Base-by-base conservation (phyloP, 1,284 basidiomycete species). In the Cryptococcus amylolentus region DNA sequence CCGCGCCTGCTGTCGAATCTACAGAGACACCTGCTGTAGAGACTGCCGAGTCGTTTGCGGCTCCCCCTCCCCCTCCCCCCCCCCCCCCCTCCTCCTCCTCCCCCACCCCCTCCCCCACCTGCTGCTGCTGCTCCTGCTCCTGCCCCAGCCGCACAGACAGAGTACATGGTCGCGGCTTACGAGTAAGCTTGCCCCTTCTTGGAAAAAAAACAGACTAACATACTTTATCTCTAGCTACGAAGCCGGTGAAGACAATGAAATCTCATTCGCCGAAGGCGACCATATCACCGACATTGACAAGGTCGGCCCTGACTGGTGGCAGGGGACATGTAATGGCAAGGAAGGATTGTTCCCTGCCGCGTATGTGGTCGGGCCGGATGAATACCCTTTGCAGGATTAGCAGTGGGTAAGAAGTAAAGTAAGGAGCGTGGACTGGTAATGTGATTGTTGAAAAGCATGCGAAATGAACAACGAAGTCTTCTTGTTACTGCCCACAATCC, bases 191-290 rank as follows among this genome's bases (percentile, higher is more conserved):
- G 41, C 12, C 14, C 46, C 26, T 35, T 13, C 28, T 18, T 10
- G 20, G 5, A 16, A 37, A 37, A 23, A 48, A 14, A 13, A 26
- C 44, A 37, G 41, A 54, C 28, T 23, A 27, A 35, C 48, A 5
- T 26, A 37, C 44, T 45, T 14, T 43, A 9, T 53, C n/a, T 8
- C 4, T 60, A 90, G 87, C 63, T 93, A 94, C 67, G 88, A 89
- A 13, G 88, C 89, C 0, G 84, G 84, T 0, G 91, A 95, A 71
- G 90, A 91, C 64, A 94, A 94, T 69, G 92, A 96, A 71, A 77
- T 95, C 23, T 83, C 86, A 1, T 92, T 96, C 81, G 79, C 76
- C 28, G 90, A 91, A 72, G 90, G 89, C 20, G 90, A 92, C 39
- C 76, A 78, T 50, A 88, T 95, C 70, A 81, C 80, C 10, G 80